Evolutionary conservation across 164 flowering plant genomes (phyloP).

Genomic region (Aristolochia contorta): DNA sequence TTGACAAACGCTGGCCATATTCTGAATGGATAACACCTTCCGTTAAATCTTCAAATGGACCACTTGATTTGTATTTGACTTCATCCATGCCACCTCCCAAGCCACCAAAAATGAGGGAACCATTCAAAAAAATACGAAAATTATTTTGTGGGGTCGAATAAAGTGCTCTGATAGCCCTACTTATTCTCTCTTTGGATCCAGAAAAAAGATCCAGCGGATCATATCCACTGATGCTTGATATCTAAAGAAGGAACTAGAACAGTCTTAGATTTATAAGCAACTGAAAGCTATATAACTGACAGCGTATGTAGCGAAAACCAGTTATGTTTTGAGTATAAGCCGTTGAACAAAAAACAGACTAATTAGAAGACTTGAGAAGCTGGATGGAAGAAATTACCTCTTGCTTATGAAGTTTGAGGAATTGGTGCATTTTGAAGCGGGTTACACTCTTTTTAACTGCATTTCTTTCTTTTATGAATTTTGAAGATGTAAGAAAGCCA

Average conservation of each 20-base stretch:
- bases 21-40: slow-evolving; percentile 41
- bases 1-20: slow-evolving; percentile 34
- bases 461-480: slow-evolving; percentile 51
- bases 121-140: slow-evolving; percentile 76
- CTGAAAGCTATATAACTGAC: background rate
- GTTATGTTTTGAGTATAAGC: too few species aligned
- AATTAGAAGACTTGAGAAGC: too few species aligned
- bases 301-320: too few species aligned
- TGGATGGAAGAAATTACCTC: slow-evolving; percentile 35
- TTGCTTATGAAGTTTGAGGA: slow-evolving; percentile 55
- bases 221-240: slow-evolving; percentile 63
- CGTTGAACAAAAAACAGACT: too few species aligned
- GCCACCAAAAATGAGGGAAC: slow-evolving; percentile 63
- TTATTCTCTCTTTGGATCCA: slow-evolving; percentile 54
- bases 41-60: slow-evolving; percentile 51
- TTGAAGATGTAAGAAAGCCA: slow-evolving; percentile 87
- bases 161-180: slow-evolving; percentile 58
- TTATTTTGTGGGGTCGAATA: slow-evolving; percentile 80
- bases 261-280: background rate
- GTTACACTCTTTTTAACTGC: slow-evolving; percentile 41
- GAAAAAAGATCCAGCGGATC: slow-evolving; percentile 86
- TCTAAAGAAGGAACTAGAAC: slow-evolving; percentile 30
- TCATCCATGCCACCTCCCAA: slow-evolving; percentile 42
- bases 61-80: slow-evolving; percentile 14
- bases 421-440: slow-evolving; percentile 86